Evolutionary conservation across 371 early-diverging fungal species (phyloP), one percentile per base, ranked within the genome.

Genomic region (Fennellomyces sp.): DNA sequence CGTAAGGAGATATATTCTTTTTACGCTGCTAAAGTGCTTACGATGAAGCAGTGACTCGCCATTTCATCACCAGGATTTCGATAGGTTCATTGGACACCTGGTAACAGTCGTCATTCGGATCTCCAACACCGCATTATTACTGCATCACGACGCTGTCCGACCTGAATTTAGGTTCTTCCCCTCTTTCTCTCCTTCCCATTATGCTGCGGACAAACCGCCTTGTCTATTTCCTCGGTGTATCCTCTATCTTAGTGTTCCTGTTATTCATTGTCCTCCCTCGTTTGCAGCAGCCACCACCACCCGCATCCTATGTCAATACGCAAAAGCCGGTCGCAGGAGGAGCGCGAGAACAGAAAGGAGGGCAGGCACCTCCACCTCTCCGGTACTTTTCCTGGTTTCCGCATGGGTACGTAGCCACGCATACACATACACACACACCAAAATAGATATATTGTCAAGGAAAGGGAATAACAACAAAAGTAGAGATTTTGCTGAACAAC

Each of bases 401-500:
- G 25, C 75, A 75, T 26, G 72, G 73, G 73, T 69, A 73, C 56
- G 26, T 2, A 17, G 26, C 25, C 10, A 17, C 12, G 17, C n/a
- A 30, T 10, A 15, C n/a, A 21, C 5, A 19, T 19, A 38, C 27
- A 27, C 38, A 28, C 49, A 11, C 6, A 49, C n/a, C 29, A 33
- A 28, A 25, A 39, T 39, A 19, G n/a, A n/a, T n/a, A n/a, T n/a
- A n/a, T n/a, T n/a, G n/a, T n/a, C n/a, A n/a, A n/a, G n/a, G n/a
- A n/a, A n/a, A n/a, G n/a, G n/a, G n/a, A n/a, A n/a, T n/a, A n/a
- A n/a, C n/a, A n/a, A n/a, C n/a, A 7, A 19, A 27, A 23, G 19
- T 49, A 73, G 73, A 10, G 69, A 66, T 48, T 75, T 75, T 35
- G 53, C 71, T 21, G 67, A 73, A 33, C 80, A 80, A 54, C 76